Evolutionary conservation across 2,329 filamentous ascomycete genomes (phyloP), one percentile per base, ranked within the genome.

Genomic region (Microdochium nivale): DNA sequence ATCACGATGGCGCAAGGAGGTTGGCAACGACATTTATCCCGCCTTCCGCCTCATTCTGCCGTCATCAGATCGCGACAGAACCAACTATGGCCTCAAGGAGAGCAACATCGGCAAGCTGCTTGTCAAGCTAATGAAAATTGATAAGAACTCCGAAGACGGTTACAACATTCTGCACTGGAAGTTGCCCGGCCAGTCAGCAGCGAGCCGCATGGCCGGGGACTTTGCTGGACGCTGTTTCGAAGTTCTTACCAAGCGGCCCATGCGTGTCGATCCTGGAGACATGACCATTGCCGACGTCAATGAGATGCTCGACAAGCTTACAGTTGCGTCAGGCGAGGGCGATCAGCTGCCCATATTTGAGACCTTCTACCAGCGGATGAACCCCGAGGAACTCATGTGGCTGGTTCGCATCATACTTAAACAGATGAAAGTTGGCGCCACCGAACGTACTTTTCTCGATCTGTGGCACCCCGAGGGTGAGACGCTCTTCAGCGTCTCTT

Each of bases 61-160:
- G 0, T 90, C 95, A 61, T 95, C 95, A 64, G 94, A 99, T 63
- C 83, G 90, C 37, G 90, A 97, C 62, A 82, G 94, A 48, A 87
- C 87, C 19, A 90, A 96, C 74, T 99, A 97, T 62, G 90, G 92
- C 1, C 75, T 99, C 40, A 97, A 97, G 65, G 94, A 99, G 72
- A 91, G 87, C 65, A 81, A 85, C 4, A 90, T 99, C 54, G 92
- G 86, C 10, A 96, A 90, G 64, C 72, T 97, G 21, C 75, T 97
- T n/a, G 88, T 96, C 53, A 92, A 90, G 64, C 79, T 96, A 37
- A 86, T 96, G 76, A 92, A 91, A 64, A 95, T 99, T 60, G 86
- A 91, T 71, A 88, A 86, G 61, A 85, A 91, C 60, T 95, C 90
- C 0, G 89, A 95, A 56, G 92, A 97, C 71, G 92, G 86, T 0